phyloP scores from a whole-genome alignment of 805 yeast genomes.

The Candida maesae region DNA sequence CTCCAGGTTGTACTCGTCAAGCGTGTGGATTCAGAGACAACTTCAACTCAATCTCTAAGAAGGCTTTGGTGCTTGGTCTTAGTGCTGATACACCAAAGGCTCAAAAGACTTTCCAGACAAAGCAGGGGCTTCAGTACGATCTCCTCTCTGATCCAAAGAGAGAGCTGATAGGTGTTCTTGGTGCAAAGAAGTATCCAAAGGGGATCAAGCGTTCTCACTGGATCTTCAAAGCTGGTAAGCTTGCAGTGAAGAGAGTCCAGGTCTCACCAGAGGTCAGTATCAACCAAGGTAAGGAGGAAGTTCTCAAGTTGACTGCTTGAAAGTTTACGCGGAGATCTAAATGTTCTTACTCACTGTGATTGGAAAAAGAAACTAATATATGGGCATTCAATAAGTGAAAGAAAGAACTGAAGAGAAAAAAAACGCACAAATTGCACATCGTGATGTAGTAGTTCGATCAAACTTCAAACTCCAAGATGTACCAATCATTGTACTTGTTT shows the following conservation, averaged over 20 bases:
- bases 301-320: slow-evolving; percentile 36
- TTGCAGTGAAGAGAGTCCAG: slow-evolving; percentile 39
- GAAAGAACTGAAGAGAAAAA: not conserved
- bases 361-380: too few species aligned
- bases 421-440: too few species aligned
- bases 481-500: slow-evolving; percentile 27
- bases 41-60: slow-evolving; percentile 47
- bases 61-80: slow-evolving; percentile 69
- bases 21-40: slow-evolving; percentile 83
- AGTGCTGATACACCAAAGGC: slow-evolving; percentile 80
- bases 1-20: slow-evolving; percentile 96
- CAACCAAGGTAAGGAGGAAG: slow-evolving; percentile 53
- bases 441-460: too few species aligned
- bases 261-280: slow-evolving; percentile 55
- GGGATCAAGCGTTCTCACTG: slow-evolving; percentile 91
- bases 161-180: slow-evolving; percentile 65
- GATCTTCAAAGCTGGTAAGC: slow-evolving; percentile 76
- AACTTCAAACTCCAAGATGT: slow-evolving; percentile 28
- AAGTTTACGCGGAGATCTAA: slow-evolving; percentile 14
- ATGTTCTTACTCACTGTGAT: too few species aligned
- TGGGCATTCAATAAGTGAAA: too few species aligned
- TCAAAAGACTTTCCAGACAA: slow-evolving; percentile 70
- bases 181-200: slow-evolving; percentile 75
- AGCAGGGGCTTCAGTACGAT: slow-evolving; percentile 69
- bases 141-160: slow-evolving; percentile 74